phyloP scores from a whole-genome alignment of 2,329 filamentous ascomycete species.

The Fusarium subglutinans region DNA sequence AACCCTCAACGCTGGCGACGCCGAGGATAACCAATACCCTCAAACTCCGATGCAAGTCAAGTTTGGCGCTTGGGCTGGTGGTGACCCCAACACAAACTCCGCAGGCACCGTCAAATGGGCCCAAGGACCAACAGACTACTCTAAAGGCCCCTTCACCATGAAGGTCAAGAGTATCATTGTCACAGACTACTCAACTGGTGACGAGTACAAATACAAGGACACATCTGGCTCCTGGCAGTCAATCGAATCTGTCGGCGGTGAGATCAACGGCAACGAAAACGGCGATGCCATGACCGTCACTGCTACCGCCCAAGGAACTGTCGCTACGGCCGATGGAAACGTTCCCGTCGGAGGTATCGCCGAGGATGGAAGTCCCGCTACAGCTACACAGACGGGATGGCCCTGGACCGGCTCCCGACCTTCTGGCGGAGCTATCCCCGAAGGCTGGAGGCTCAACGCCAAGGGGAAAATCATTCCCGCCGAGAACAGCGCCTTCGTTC shows the following conservation, averaged over 20 bases:
- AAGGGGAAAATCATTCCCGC: constrained; percentile 82
- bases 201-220: constrained; percentile 83
- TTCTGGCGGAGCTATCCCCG: constrained; percentile 70
- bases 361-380: constrained; percentile 61
- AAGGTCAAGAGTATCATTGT: constrained; percentile 78
- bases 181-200: constrained; percentile 93
- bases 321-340: constrained; percentile 70
- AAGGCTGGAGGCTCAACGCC: constrained; percentile 82
- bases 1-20: constrained; percentile 74
- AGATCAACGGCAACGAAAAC: constrained; percentile 74
- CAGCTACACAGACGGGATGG: constrained; percentile 68
- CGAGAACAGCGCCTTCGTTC: constrained; percentile 53
- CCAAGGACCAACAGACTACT: constrained; percentile 84
- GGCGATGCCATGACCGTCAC: constrained; percentile 62
- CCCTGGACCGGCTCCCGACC: constrained; percentile 71
- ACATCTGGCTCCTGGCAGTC: constrained; percentile 81
- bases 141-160: constrained; percentile 86
- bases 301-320: constrained; percentile 68
- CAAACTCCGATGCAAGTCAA: constrained; percentile 97
- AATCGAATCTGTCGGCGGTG: constrained; percentile 82
- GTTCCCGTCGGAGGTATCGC: constrained; percentile 77
- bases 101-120: constrained; percentile 91
- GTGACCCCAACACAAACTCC: constrained; percentile 77
- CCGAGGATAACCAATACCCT: constrained; percentile 80
- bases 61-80: constrained; percentile 91